Percentiles rank a stretch among this genome's conserved stretches.
These are phyloP conservation scores for Termitomyces sp. DNA, from an alignment of 768 basidiomycete genomes.

Conservation along the genomic window DNA sequence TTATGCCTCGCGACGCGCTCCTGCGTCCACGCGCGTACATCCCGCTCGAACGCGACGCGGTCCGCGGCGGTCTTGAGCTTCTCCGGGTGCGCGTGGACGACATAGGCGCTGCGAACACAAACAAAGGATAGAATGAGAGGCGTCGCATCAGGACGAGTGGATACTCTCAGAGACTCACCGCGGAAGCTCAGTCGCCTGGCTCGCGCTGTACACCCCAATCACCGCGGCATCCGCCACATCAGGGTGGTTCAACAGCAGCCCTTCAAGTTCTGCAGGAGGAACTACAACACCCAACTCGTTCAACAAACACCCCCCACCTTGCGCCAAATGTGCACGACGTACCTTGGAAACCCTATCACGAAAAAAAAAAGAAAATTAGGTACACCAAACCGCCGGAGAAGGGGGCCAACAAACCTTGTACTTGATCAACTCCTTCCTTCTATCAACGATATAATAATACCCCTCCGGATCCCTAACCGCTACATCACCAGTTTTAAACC, in stretches of 20 bases:
- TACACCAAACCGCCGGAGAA: too few species aligned
- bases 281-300: constrained; percentile 34
- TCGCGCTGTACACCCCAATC: constrained; percentile 62
- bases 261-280: constrained; percentile 83
- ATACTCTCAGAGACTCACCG: constrained; percentile 37
- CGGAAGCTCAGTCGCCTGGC: constrained; percentile 78
- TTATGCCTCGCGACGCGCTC: constrained; percentile 73
- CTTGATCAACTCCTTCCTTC: constrained; percentile 72
- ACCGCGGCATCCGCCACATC: constrained; percentile 78
- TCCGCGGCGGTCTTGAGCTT: constrained; percentile 26
- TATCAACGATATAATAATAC: constrained; percentile 68
- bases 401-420: constrained; percentile 45
- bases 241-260: constrained; percentile 66
- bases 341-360: constrained; percentile 74
- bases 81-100: constrained; percentile 44
- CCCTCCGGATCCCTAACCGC: constrained; percentile 65
- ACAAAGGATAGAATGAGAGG: too few species aligned
- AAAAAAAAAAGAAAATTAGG: too few species aligned
- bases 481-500: constrained; percentile 90
- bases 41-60: constrained; percentile 32
- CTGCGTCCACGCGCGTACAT: constrained; percentile 61
- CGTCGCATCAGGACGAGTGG: too few species aligned
- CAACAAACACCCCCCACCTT: background rate
- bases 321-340: constrained; percentile 3
- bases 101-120: constrained; percentile 43